These are phyloP conservation scores for Myxozyma neotropica DNA, from an alignment of 805 yeast species.

Conservation along the genomic window DNA sequence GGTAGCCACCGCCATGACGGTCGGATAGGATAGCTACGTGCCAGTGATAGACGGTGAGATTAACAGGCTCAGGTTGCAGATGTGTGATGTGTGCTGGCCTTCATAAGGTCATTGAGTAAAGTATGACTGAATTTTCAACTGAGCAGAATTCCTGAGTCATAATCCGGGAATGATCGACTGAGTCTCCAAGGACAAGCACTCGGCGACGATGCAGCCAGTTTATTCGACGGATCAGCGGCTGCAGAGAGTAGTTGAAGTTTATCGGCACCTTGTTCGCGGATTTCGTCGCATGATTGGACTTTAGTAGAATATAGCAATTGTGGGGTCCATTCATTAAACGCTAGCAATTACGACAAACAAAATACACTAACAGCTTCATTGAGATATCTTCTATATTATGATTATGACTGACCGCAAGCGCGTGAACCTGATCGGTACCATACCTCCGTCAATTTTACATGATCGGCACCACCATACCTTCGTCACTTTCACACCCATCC, in stretches of 20 bases:
- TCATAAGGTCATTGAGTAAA: conserved; percentile 1
- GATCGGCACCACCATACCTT: too few species aligned
- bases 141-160: conserved; percentile 23
- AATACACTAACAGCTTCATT: too few species aligned
- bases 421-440: too few species aligned
- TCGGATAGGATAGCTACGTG: conserved; percentile 25
- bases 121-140: neutral
- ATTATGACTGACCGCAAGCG: too few species aligned
- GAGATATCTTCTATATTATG: too few species aligned
- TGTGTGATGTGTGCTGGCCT: conserved; percentile 26
- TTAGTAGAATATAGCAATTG: conserved; percentile 10
- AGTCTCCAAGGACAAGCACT: conserved; percentile 27
- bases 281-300: neutral
- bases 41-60: conserved; percentile 32
- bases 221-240: conserved; percentile 11
- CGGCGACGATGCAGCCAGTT: conserved; percentile 30
- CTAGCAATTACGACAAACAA: too few species aligned
- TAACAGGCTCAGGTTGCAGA: conserved; percentile 14
- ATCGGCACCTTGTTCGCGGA: neutral
- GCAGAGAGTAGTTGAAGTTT: neutral
- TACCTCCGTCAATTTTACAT: too few species aligned
- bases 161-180: conserved; percentile 31
- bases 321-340: too few species aligned
- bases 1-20: conserved; percentile 32
- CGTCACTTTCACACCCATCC: too few species aligned